Evolutionary conservation across 2,329 filamentous ascomycete species (phyloP).

Genomic region (Pleomassaria siparia): DNA sequence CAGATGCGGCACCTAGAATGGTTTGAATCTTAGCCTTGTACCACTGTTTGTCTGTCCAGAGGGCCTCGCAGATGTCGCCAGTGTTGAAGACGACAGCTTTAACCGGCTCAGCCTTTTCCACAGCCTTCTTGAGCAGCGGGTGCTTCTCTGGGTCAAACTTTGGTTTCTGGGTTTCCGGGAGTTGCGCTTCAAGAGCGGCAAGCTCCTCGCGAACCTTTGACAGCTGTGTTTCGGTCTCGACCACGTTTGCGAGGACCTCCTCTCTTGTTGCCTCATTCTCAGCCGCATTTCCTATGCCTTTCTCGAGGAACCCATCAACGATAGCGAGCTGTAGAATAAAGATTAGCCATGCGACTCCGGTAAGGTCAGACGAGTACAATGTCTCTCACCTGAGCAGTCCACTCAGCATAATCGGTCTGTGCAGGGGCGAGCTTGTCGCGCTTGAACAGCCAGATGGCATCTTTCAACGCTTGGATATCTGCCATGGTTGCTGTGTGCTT

Average conservation of each 20-base stretch:
- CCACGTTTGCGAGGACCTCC: conserved; percentile 81
- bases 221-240: conserved; percentile 76
- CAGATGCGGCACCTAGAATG: conserved; percentile 87
- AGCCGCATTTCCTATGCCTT: background rate
- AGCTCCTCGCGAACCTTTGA: conserved; percentile 66
- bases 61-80: conserved; percentile 86
- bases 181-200: conserved; percentile 54
- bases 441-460: conserved; percentile 29
- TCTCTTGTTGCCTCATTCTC: conserved; percentile 34
- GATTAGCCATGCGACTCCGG: background rate
- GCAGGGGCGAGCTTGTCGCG: conserved; percentile 19
- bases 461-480: conserved; percentile 29
- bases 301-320: background rate
- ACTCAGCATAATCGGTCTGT: conserved; percentile 23
- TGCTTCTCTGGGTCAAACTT: conserved; percentile 76
- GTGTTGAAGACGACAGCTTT: conserved; percentile 68
- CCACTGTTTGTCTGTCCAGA: conserved; percentile 87
- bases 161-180: conserved; percentile 43
- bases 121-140: conserved; percentile 63
- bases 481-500: conserved; percentile 17
- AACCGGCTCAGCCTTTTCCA: conserved; percentile 41
- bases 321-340: background rate
- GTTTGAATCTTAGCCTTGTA: conserved; percentile 92
- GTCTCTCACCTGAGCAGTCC: conserved; percentile 16
- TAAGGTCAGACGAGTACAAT: conserved; percentile 3